phyloP scores from a whole-genome alignment of 1,284 basidiomycete genomes.

The Ceratobasidium sp. region DNA sequence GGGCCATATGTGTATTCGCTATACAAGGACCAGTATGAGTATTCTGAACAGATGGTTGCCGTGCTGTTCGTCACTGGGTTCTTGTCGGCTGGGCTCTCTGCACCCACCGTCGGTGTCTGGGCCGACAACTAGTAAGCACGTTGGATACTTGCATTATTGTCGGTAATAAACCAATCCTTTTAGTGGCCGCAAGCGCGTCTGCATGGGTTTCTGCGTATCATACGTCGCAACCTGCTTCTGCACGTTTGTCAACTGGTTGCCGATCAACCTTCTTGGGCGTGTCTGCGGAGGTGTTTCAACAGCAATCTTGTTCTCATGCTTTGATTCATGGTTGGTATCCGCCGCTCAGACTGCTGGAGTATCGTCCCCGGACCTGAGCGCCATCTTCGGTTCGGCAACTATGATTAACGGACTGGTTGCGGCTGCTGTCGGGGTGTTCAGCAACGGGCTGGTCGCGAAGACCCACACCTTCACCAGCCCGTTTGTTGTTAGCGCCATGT shows the following conservation, averaged over 20 bases:
- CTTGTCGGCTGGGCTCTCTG: conserved; percentile 71
- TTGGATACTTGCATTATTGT: not conserved
- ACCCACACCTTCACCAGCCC: conserved; percentile 66
- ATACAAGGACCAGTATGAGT: conserved; percentile 73
- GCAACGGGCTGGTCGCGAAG: conserved; percentile 66
- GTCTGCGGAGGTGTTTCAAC: conserved; percentile 75
- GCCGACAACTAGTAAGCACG: conserved; percentile 74
- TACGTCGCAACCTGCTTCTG: conserved; percentile 69
- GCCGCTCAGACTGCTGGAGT: conserved; percentile 65
- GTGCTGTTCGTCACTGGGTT: conserved; percentile 78
- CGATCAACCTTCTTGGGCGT: conserved; percentile 69
- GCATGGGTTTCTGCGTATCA: conserved; percentile 72
- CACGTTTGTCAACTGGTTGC: conserved; percentile 66
- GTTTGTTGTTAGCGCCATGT: conserved; percentile 68
- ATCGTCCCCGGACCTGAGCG: conserved; percentile 68
- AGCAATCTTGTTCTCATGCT: conserved; percentile 77
- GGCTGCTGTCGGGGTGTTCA: conserved; percentile 69
- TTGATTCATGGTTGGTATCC: conserved; percentile 79
- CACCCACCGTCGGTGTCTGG: conserved; percentile 77
- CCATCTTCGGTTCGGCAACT: conserved; percentile 75
- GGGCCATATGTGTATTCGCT: conserved; percentile 79
- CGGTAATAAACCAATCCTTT: conserved; percentile 13
- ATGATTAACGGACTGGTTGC: conserved; percentile 78
- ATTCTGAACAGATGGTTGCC: conserved; percentile 71
- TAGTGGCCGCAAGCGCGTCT: conserved; percentile 73